Evolutionary conservation across 2,329 filamentous ascomycete species (phyloP), one percentile per base, ranked within the genome.

Genomic region (Microsporum canis): DNA sequence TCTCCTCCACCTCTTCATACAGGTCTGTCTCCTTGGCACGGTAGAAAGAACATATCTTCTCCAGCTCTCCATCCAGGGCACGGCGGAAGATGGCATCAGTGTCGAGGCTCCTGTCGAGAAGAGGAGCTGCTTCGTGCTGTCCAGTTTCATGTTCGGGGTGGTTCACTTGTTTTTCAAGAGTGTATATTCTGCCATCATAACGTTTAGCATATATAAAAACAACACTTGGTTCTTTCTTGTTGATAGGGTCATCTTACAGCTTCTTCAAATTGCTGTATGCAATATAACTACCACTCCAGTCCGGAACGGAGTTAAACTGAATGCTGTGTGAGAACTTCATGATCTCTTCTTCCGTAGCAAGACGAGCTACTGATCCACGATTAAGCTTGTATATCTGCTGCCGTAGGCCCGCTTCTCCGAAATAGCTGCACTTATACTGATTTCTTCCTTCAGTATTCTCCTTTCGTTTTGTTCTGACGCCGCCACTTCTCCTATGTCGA

Each of bases 241-340:
- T 6, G 36, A 55, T 33, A 55, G 43, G 38, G 68, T 72, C 36
- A 51, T 80, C 88, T 71, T 75, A 95, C 90, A 96, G 83, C 80
- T 99, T 99, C 81, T 99, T 99, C 68, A 99, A 83, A 71, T 96
- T 97, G 78, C 91, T 96, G 77, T 99, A 99, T 63, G 91, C 89
- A 71, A 99, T 95, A 76, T 99, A 99, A 76, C 97, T 86, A 70
- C 87, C 91, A 79, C 90, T 96, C 94, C 94, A 99, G 77, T 99
- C 94, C n/a, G 94, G 94, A 68, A 99, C 94, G 65, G 94, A 91
- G 79, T 99, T 99, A 79, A 99, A 99, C 80, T 99, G 94, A 69
- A 99, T 87, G 77, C 92, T 97, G 75, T 99, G 94, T 17, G 92
- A 97, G 81, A 99, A 99, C 86, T 97, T 97, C 94, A 99, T 99